phyloP scores from a whole-genome alignment of 495 filamentous ascomycete species.

The Penicillium manginii region DNA sequence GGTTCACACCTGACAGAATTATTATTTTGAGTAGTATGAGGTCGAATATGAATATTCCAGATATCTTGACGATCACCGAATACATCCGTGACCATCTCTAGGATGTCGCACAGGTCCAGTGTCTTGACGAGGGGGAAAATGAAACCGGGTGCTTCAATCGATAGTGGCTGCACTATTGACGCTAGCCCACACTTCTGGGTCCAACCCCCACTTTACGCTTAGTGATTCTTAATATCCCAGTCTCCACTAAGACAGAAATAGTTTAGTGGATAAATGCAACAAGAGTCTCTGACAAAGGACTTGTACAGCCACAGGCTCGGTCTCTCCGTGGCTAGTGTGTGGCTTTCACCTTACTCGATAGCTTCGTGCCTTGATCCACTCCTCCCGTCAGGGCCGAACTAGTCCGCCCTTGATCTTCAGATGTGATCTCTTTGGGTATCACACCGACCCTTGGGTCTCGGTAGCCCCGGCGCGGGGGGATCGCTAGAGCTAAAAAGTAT shows the following conservation, averaged over 20 bases:
- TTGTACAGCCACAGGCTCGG: constrained; percentile 34
- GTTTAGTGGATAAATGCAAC: too few relatives aligned
- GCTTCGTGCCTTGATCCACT: constrained; percentile 23
- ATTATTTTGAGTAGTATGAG: too few relatives aligned
- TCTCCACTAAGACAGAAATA: too few relatives aligned
- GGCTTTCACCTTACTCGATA: constrained; percentile 26
- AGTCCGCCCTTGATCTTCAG: constrained; percentile 40
- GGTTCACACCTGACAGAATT: too few relatives aligned
- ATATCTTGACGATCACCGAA: constrained; percentile 8
- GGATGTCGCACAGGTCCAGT: constrained; percentile 23
- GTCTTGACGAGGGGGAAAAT: too few relatives aligned
- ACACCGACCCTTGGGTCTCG: constrained; percentile 27
- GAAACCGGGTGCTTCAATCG: background rate
- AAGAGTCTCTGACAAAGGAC: constrained; percentile 5
- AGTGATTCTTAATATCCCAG: too few relatives aligned
- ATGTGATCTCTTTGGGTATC: constrained; percentile 28
- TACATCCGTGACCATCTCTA: constrained; percentile 12
- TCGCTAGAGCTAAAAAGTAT: constrained; percentile 16
- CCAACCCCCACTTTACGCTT: too few relatives aligned
- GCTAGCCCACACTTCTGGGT: too few relatives aligned
- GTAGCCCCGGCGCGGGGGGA: constrained; percentile 22
- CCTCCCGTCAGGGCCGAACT: constrained; percentile 29
- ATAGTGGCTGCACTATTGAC: constrained; percentile 25
- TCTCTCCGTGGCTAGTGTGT: constrained; percentile 29
- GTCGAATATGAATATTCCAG: too few relatives aligned